Base-by-base conservation (phyloP, 352 stramenopile species). In the Elongisporangium anandrum region DNA sequence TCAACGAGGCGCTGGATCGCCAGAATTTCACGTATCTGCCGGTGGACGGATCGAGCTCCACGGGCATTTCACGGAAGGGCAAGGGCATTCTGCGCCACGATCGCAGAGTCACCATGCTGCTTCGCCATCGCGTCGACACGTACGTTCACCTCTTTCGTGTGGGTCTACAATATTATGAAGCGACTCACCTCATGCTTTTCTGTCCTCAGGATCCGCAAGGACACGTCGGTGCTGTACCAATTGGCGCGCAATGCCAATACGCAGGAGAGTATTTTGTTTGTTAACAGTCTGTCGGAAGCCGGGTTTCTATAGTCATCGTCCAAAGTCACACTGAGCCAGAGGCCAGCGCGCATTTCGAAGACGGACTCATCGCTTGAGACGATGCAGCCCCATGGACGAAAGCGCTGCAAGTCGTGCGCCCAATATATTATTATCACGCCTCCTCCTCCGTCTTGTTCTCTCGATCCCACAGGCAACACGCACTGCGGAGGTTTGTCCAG, bases 251-350 rank as follows among this genome's bases (percentile, higher is more conserved):
- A 94, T 39, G 87, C 87, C 52, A 95, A 95, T 60, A 92, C 81
- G 20, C 83, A 95, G 59, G 87, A 95, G 64, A 93, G 85, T 51
- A 91, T 94, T 65, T 64, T 93, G 69, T 94, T 94, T 67, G 87
- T 95, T 48, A 95, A 95, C 60, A 94, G 83, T 68, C 62, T 95
- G 64, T 93, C 87, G 26, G 87, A 95, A 63, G 87, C 87, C 29
- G 87, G 87, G 21, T 95, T 95, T 51, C 69, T 95, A 41, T 95
- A 39, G 29, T 39, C 29, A 39, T 39, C 29, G 29, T 39, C 9
- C 29, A 39, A 39, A 39, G 24, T 29, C 24, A 29, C 24, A 29
- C 3, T 29, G 7, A 29, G 9, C 29, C 29, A 39, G 29, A 13
- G 29, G 29, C 29, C 29, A 39, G 29, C 29, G 29, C 29, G 29